Percentiles rank a stretch among this genome's conserved stretches.
phyloP scores from a whole-genome alignment of 139 green algal species.

The Astrephomene gubernaculifera region DNA sequence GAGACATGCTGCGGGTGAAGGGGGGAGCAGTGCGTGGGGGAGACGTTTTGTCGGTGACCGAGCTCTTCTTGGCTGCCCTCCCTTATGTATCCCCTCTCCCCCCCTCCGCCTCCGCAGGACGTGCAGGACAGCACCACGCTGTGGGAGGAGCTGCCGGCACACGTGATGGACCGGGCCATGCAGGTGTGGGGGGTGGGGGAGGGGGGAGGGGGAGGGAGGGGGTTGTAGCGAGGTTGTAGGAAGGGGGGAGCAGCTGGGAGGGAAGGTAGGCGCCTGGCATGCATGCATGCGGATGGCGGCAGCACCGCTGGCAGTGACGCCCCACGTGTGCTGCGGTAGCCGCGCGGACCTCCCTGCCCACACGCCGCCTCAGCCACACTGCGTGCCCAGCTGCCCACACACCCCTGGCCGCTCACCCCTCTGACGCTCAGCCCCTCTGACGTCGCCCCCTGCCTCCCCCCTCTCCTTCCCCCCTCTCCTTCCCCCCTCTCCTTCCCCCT shows the following conservation, averaged over 20 bases:
- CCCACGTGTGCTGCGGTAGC: background rate
- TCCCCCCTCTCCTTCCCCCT: background rate
- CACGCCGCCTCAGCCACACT: background rate
- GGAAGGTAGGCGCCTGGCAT: background rate
- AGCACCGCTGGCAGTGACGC: background rate
- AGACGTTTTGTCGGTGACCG: no score
- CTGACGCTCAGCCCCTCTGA: background rate
- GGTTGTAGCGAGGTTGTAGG: background rate
- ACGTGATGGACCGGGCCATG: slow-evolving; percentile 36
- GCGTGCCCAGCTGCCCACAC: background rate
- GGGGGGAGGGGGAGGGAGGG: background rate
- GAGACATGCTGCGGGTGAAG: no score
- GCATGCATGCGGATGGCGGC: no score
- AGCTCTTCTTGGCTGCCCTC: background rate
- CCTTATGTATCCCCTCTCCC: background rate
- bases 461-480: background rate
- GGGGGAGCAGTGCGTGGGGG: no score
- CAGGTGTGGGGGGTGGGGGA: background rate
- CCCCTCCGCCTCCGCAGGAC: background rate
- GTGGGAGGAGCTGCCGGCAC: slow-evolving; percentile 11
- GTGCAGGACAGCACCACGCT: slow-evolving; percentile 27
- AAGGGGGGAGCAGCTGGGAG: background rate
- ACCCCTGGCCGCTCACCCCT: background rate
- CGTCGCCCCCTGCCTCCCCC: background rate
- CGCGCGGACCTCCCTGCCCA: background rate